Conservation (phyloP, 208 protist species). For the Acanthamoeba divionensis region DNA sequence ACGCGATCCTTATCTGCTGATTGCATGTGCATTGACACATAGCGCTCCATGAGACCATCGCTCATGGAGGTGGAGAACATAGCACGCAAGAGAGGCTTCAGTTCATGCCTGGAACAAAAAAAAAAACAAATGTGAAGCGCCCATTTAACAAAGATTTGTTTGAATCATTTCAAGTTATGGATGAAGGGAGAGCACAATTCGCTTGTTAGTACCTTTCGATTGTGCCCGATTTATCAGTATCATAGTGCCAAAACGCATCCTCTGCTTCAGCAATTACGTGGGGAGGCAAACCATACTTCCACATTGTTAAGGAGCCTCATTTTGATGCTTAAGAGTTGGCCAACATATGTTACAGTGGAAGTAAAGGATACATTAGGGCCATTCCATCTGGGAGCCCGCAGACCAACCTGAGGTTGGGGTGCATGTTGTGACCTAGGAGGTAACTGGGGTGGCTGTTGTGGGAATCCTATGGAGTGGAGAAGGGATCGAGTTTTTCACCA, state of each 20-base stretch:
- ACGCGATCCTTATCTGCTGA: neutral
- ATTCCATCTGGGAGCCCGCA: neutral
- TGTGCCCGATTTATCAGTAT: constrained; percentile 21
- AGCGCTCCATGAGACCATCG: constrained; percentile 13
- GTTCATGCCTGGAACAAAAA: no score
- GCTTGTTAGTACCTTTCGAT: constrained; percentile 18
- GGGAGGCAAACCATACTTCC: constrained; percentile 1
- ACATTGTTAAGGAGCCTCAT: neutral
- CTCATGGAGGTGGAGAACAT: constrained; percentile 27
- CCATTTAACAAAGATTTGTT: no score
- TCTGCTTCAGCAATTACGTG: neutral
- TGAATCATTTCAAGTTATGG: neutral
- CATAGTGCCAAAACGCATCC: constrained; percentile 23
- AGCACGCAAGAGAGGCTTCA: neutral
- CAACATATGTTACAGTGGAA: neutral
- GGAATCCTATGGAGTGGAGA: neutral
- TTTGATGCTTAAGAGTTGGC: neutral
- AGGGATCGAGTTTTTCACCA: neutral
- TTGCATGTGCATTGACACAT: neutral
- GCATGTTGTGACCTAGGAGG: neutral
- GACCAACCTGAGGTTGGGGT: neutral
- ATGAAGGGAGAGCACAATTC: neutral
- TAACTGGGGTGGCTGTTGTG: neutral
- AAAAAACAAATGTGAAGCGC: no score
- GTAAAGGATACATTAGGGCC: neutral